Evolutionary conservation across 2,329 filamentous ascomycete species (phyloP), one percentile per base, ranked within the genome.

Genomic region (Neonectria hederae): DNA sequence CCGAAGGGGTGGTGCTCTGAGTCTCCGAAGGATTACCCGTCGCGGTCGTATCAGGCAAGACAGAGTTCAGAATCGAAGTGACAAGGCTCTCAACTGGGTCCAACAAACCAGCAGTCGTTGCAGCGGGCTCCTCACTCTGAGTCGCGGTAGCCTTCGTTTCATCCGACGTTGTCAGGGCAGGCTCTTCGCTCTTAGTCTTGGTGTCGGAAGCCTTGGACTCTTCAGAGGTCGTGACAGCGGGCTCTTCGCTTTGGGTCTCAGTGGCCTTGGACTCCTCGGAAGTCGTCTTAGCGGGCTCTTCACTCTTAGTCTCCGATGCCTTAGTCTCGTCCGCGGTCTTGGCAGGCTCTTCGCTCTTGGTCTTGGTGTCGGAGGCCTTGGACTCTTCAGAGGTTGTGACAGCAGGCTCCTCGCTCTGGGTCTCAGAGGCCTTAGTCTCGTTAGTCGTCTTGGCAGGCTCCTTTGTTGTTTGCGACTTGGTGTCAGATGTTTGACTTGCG

Each of bases 31-130:
- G 22, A 9, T 21, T 28, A 32, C 42, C 54, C 4, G 45, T 54
- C 32, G 65, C 48, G 7, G 45, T 61, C 13, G 70, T 48, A 11
- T 63, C 62, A 9, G 70, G 63, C 5, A 68, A 54, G 21, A 67
- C 21, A 3, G 67, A 66, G 21, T 53, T 66, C 13, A 74, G 10
- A 14, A 70, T 19, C 1, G 72, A 73, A 14, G 62, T 70, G 10
- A 74, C 10, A 2, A 74, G 42, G n/a, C 65, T 72, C 55, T 69
- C 54, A 5, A 72, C 52, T 1, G 73, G 69, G 19, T 72, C 69
- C n/a, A 70, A 49, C 2, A 72, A 35, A 19, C 63, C 68, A 21
- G 61, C 45, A 13, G 30, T 32, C 5, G 30, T 32, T 10, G 5
- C 10, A 10, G 10, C 30, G 13, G 69, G 65, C 45, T 67, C 46